Conservation (phyloP, 257 asterid genomes). For the Paulownia fortunei region DNA sequence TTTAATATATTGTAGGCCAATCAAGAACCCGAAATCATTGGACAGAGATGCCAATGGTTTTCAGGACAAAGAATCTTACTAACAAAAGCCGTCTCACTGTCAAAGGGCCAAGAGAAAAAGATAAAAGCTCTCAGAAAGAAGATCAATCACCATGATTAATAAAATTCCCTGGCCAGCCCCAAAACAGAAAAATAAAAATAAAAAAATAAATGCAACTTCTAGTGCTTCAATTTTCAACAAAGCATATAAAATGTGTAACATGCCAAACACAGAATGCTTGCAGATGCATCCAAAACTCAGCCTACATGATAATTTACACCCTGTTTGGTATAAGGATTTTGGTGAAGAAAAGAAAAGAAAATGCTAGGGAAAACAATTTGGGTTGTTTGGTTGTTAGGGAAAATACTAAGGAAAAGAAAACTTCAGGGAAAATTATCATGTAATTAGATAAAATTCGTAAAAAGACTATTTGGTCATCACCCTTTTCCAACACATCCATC, state of each 20-base stretch:
- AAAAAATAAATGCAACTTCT: not conserved
- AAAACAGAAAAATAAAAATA: not conserved
- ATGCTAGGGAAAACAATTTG: too few relatives aligned
- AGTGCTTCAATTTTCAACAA: not conserved
- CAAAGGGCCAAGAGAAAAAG: not conserved
- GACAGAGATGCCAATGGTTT: not conserved
- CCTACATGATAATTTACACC: not conserved
- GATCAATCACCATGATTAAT: not conserved
- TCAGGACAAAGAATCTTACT: not conserved
- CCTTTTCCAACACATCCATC: not conserved
- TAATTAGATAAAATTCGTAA: not conserved
- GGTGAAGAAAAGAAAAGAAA: not conserved
- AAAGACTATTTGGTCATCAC: not conserved
- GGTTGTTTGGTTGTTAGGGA: too few relatives aligned
- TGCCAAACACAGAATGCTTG: not conserved
- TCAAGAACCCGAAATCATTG: not conserved
- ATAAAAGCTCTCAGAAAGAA: not conserved
- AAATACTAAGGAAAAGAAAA: not conserved
- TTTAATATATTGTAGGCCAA: too few relatives aligned
- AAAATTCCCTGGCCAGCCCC: not conserved
- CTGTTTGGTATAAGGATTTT: not conserved
- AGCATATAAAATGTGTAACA: not conserved
- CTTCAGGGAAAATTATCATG: not conserved
- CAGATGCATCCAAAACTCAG: not conserved
- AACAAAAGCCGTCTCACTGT: not conserved